Percentiles rank a stretch among this genome's conserved stretches.
These are phyloP conservation scores for Phialocephala sp. DNA, from an alignment of 2,329 filamentous ascomycete species.

Conservation along the genomic window DNA sequence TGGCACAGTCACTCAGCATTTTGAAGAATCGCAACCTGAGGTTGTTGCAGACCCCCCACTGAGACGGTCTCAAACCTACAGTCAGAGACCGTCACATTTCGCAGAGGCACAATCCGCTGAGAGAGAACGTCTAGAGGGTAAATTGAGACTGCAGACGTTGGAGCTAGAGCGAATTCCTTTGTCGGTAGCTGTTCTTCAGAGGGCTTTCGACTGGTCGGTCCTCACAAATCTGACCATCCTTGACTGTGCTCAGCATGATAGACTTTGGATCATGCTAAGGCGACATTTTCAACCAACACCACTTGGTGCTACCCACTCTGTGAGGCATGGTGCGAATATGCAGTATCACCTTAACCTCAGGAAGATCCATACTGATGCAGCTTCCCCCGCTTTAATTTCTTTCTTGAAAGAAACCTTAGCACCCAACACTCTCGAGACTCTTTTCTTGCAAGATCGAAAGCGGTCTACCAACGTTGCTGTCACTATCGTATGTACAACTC, in stretches of 20 bases:
- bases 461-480: conserved; percentile 59
- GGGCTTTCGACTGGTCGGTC: conserved; percentile 75
- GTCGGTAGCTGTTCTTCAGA: conserved; percentile 72
- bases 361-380: conserved; percentile 76
- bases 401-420: conserved; percentile 80
- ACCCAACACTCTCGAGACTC: conserved; percentile 78
- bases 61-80: conserved; percentile 36
- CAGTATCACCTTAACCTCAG: conserved; percentile 72
- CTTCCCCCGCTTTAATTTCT: conserved; percentile 69
- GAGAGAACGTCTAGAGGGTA: conserved; percentile 56
- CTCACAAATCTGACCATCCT: conserved; percentile 76
- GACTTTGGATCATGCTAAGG: conserved; percentile 75
- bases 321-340: conserved; percentile 42
- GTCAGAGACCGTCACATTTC: conserved; percentile 35
- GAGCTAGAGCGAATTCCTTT: conserved; percentile 78
- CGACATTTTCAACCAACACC: conserved; percentile 60
- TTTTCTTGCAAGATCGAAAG: conserved; percentile 75
- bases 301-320: conserved; percentile 34
- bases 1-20: conserved; percentile 13
- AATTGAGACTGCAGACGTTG: conserved; percentile 71
- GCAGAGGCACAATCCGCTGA: conserved; percentile 35
- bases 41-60: conserved; percentile 30
- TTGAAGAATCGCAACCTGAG: conserved; percentile 23
- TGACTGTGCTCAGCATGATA: conserved; percentile 73
- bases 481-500: conserved; percentile 51